Conservation (phyloP, 1,284 basidiomycete species). For the Trichosporon sp. region DNA sequence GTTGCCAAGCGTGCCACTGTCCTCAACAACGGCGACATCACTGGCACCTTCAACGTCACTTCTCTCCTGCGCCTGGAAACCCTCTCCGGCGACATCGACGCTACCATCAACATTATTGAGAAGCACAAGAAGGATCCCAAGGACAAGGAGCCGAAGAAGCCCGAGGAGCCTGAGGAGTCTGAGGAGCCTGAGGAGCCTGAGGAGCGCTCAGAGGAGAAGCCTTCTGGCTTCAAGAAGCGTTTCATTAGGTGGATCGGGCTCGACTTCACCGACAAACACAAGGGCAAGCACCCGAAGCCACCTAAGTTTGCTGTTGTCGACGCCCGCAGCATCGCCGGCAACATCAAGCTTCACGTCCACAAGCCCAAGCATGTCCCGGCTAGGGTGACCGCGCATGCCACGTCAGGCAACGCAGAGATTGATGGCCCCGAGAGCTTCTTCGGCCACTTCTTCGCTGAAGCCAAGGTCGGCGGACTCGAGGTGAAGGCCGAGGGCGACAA, state of each 20-base stretch:
- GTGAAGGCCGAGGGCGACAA: constrained; percentile 22
- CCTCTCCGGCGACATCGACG: constrained; percentile 32
- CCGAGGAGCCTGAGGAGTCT: constrained; percentile 13
- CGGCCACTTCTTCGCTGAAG: constrained; percentile 28
- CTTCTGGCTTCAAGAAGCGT: neutral
- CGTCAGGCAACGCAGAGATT: constrained; percentile 50
- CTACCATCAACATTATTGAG: constrained; percentile 24
- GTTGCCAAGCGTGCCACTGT: constrained; percentile 15
- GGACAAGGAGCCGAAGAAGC: constrained; percentile 3
- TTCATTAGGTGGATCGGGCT: neutral
- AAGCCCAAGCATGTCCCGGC: constrained; percentile 31
- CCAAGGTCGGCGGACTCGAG: constrained; percentile 22
- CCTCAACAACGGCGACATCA: constrained; percentile 21
- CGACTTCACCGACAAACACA: constrained; percentile 13
- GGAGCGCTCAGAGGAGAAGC: neutral
- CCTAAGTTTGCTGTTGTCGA: constrained; percentile 22
- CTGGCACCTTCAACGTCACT: constrained; percentile 35
- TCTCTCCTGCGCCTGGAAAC: constrained; percentile 24
- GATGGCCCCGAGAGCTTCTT: constrained; percentile 19
- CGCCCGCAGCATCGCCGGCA: constrained; percentile 28
- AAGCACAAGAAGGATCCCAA: constrained; percentile 9
- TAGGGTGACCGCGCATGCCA: constrained; percentile 48
- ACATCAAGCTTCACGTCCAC: constrained; percentile 25
- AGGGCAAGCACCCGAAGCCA: constrained; percentile 16
- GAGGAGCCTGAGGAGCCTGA: constrained; percentile 12